Percentiles rank a stretch among this genome's conserved stretches.
Evolutionary conservation across 495 filamentous ascomycete genomes (phyloP).

Genomic region (Xylaria scruposa): DNA sequence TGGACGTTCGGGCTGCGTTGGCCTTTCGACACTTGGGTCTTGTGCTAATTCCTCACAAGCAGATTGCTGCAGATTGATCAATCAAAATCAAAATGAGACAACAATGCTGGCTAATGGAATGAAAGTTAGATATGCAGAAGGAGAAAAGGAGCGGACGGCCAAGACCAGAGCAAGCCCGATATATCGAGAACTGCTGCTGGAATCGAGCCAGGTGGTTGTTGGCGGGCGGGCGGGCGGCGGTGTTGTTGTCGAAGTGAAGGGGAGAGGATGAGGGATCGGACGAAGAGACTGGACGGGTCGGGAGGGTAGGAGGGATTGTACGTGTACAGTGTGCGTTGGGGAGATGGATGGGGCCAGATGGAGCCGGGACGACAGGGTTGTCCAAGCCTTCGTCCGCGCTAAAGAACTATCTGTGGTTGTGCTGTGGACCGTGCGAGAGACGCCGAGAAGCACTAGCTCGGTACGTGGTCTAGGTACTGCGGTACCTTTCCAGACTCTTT

Average conservation of each 20-base stretch:
- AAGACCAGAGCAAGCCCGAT: conserved; percentile 57
- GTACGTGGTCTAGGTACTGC: neutral
- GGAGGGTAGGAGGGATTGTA: conserved; percentile 32
- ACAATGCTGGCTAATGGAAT: conserved; percentile 41
- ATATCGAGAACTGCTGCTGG: conserved; percentile 51
- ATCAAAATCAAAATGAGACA: conserved; percentile 36
- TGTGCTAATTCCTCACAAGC: conserved; percentile 25
- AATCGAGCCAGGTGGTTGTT: conserved; percentile 51
- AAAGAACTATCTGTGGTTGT: neutral
- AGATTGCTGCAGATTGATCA: conserved; percentile 24
- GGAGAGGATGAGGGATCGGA: conserved; percentile 43
- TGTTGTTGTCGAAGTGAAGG: conserved; percentile 43
- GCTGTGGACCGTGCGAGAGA: conserved; percentile 21
- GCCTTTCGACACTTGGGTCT: conserved; percentile 6
- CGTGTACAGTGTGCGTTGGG: conserved; percentile 26
- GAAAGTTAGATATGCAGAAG: conserved; percentile 32
- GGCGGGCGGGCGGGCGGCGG: conserved; percentile 30
- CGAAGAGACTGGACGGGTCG: conserved; percentile 36
- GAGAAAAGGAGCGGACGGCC: conserved; percentile 60
- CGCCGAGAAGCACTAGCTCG: conserved; percentile 12
- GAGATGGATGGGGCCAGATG: conserved; percentile 8
- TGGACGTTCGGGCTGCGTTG: neutral
- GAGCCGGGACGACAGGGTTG: conserved; percentile 9
- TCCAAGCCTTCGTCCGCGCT: conserved; percentile 2
- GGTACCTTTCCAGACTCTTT: conserved; percentile 2